A percentile compares a stretch with the other conserved stretches of the same genome.
Conservation (phyloP, 768 basidiomycete species). For the Boletus sensibilis region DNA sequence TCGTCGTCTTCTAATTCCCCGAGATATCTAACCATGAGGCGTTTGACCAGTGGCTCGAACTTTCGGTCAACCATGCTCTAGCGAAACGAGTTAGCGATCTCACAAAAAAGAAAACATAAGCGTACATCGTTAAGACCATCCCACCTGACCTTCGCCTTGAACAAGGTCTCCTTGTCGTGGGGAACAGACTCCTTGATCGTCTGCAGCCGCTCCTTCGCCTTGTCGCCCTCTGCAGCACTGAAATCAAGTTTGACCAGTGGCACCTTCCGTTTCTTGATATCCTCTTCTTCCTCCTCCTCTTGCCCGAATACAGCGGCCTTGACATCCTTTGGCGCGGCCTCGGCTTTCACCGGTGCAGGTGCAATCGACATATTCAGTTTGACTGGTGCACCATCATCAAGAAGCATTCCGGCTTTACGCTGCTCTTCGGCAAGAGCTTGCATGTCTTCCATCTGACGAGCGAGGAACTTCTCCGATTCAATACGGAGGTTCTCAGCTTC, state of each 20-base stretch:
- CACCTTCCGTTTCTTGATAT: conserved; percentile 74
- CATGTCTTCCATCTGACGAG: conserved; percentile 94
- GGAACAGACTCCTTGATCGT: conserved; percentile 76
- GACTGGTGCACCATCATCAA: conserved; percentile 91
- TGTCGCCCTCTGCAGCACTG: conserved; percentile 77
- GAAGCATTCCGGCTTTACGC: conserved; percentile 82
- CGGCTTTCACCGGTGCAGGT: conserved; percentile 45
- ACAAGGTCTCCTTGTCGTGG: conserved; percentile 71
- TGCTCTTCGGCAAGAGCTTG: conserved; percentile 89
- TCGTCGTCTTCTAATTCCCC: conserved; percentile 94
- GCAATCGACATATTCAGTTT: conserved; percentile 77
- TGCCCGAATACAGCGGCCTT: conserved; percentile 69
- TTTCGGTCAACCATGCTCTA: conserved; percentile 83
- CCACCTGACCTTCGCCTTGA: conserved; percentile 88
- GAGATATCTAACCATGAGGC: conserved; percentile 81
- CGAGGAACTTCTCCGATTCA: conserved; percentile 92
- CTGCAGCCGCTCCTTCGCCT: conserved; percentile 76
- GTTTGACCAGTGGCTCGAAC: conserved; percentile 79
- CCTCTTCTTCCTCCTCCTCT: conserved; percentile 86
- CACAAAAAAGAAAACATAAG: conserved; percentile 1
- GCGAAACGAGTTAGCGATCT: conserved; percentile 14
- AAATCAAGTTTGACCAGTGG: conserved; percentile 91
- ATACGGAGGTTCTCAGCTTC: conserved; percentile 84
- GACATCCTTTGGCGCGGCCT: conserved; percentile 44
- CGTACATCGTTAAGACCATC: conserved; percentile 86